A percentile compares a stretch with the other conserved stretches of the same genome.
These are phyloP conservation scores for Talaromyces verruculosus DNA, from an alignment of 2,329 filamentous ascomycete genomes.

Conservation along the genomic window DNA sequence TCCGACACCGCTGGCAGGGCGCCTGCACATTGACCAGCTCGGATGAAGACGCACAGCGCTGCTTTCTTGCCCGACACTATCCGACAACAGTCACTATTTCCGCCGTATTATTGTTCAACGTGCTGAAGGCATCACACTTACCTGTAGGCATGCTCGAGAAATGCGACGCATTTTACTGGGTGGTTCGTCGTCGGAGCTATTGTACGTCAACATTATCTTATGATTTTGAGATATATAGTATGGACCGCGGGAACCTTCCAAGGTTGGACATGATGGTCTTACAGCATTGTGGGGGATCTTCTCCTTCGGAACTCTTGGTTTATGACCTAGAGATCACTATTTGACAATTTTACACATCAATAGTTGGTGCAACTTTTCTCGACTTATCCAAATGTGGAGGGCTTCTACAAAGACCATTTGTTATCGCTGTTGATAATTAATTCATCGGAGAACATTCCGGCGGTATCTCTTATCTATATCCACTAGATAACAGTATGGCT, in stretches of 20 bases:
- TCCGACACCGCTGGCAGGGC: slow-evolving; percentile 23
- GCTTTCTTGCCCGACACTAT: slow-evolving; percentile 26
- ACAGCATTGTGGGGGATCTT: not conserved
- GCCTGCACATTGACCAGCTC: slow-evolving; percentile 15
- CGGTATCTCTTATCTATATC: not conserved
- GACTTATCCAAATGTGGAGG: not conserved
- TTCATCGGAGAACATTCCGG: not conserved
- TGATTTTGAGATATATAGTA: too few relatives aligned
- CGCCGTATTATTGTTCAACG: not conserved
- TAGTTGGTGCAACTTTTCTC: not conserved
- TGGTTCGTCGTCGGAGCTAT: slow-evolving; percentile 20
- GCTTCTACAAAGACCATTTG: not conserved
- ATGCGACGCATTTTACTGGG: slow-evolving; percentile 24
- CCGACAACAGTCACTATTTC: not conserved
- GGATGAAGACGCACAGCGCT: slow-evolving; percentile 21
- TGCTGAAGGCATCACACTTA: not conserved
- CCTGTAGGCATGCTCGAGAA: slow-evolving; percentile 27
- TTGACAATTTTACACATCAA: not conserved
- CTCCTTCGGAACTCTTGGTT: not conserved
- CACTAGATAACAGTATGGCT: not conserved
- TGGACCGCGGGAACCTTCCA: too few relatives aligned
- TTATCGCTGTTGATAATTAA: not conserved
- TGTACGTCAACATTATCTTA: not conserved
- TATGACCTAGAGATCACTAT: not conserved
- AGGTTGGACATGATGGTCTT: not conserved